phyloP scores from a whole-genome alignment of 2,329 filamentous ascomycete genomes.

The Scytalidium lignicola region DNA sequence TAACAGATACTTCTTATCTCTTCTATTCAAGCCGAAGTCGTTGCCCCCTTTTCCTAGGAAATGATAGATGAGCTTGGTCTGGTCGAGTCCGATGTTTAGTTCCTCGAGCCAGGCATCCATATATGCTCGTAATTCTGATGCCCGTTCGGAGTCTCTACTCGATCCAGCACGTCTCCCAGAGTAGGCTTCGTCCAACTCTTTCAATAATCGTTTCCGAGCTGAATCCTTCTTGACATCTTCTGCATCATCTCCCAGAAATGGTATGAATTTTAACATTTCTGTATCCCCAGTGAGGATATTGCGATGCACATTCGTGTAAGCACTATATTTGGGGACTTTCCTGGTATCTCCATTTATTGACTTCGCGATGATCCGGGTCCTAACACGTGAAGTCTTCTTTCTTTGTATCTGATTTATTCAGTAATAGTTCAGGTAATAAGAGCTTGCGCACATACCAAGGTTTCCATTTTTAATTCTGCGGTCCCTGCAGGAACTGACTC shows the following conservation, averaged over 20 bases:
- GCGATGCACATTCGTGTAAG: slow-evolving; percentile 3
- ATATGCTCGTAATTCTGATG: slow-evolving; percentile 10
- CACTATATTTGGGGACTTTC: slow-evolving; percentile 17
- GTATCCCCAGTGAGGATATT: slow-evolving; percentile 13
- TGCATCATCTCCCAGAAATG: slow-evolving; percentile 14
- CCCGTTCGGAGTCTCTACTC: slow-evolving; percentile 12
- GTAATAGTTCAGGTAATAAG: background rate
- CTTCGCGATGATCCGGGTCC: slow-evolving; percentile 9
- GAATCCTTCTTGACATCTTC: slow-evolving; percentile 3
- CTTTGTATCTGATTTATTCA: slow-evolving; percentile 8
- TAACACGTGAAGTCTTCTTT: slow-evolving; percentile 10
- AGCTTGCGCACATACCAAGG: slow-evolving; percentile 7
- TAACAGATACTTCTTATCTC: slow-evolving; percentile 8
- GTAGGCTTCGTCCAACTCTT: slow-evolving; percentile 17
- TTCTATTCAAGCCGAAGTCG: slow-evolving; percentile 3
- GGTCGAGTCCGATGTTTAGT: slow-evolving; percentile 8
- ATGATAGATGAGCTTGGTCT: slow-evolving; percentile 15
- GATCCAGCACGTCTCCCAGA: slow-evolving; percentile 6
- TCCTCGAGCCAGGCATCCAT: slow-evolving; percentile 14
- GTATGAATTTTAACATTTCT: slow-evolving; percentile 20
- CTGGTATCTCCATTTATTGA: slow-evolving; percentile 8
- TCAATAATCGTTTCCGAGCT: slow-evolving; percentile 7
- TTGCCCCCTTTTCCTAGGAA: slow-evolving; percentile 5
- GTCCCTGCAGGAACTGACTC: slow-evolving; percentile 3
- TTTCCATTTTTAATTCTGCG: slow-evolving; percentile 3